A percentile compares a stretch with the other conserved stretches of the same genome.
phyloP scores from a whole-genome alignment of 129 eudicot species.

The Heracleum sosnowskyi region DNA sequence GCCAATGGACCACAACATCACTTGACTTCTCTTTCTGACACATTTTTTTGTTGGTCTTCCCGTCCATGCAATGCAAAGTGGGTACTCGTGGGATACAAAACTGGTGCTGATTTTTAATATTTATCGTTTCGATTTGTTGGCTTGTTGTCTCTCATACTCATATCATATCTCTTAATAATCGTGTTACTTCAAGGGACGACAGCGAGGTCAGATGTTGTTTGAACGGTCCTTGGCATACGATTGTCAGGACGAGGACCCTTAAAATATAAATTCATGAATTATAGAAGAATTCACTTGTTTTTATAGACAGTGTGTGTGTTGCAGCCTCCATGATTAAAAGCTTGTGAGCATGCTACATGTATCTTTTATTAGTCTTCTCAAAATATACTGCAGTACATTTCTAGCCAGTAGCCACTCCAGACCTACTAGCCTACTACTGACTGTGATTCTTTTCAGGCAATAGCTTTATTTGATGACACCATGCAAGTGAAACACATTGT shows the following conservation, averaged over 20 bases:
- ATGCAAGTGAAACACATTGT: background rate
- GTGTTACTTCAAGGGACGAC: no score
- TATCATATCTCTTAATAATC: background rate
- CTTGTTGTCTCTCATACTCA: background rate
- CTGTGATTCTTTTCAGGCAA: constrained; percentile 3
- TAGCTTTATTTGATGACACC: background rate
- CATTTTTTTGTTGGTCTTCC: background rate
- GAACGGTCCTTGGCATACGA: no score
- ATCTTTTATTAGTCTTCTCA: constrained; percentile 4
- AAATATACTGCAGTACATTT: background rate
- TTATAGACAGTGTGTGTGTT: background rate
- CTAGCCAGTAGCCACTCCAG: constrained; percentile 1
- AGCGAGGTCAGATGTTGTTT: no score
- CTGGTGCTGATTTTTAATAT: background rate
- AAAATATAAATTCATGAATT: no score
- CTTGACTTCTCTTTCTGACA: background rate
- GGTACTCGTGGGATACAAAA: no score
- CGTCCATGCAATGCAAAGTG: constrained; percentile 5
- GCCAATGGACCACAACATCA: constrained; percentile 9
- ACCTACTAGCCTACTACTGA: background rate
- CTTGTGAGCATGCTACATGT: background rate
- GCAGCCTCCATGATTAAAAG: background rate
- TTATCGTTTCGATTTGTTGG: background rate
- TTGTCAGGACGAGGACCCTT: no score
- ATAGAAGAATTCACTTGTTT: background rate